Percentiles rank a stretch among this genome's conserved stretches.
Evolutionary conservation across 768 basidiomycete species (phyloP).

Genomic region (Termitomyces sp.): DNA sequence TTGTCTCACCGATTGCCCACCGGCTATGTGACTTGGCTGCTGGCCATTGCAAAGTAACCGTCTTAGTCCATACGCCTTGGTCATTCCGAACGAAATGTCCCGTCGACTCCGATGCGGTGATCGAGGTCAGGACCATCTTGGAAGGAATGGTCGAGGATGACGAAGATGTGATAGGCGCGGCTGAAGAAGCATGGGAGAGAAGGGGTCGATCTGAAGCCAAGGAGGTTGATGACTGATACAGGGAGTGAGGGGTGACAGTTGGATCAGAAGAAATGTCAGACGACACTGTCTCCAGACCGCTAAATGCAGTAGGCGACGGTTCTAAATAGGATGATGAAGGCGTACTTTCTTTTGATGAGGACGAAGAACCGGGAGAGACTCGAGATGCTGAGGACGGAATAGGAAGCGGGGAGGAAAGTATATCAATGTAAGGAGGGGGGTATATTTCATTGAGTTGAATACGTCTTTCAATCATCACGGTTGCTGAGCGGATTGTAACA

Average conservation of each 20-base stretch:
- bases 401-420: conserved; percentile 18
- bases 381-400: conserved; percentile 15
- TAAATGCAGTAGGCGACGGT: conserved; percentile 7
- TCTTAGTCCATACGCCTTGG: conserved; percentile 58
- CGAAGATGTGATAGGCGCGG: conserved; percentile 14
- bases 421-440: conserved; percentile 16
- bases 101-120: conserved; percentile 56
- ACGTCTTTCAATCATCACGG: conserved; percentile 65
- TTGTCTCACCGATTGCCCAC: conserved; percentile 79
- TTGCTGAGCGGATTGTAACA: conserved; percentile 57
- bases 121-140: conserved; percentile 45
- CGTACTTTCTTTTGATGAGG: conserved; percentile 27
- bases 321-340: conserved; percentile 22
- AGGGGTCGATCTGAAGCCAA: conserved; percentile 25
- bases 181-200: conserved; percentile 15
- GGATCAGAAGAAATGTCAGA: conserved; percentile 31
- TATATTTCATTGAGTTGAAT: conserved; percentile 50
- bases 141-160: conserved; percentile 19
- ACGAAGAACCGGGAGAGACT: conserved; percentile 22
- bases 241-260: conserved; percentile 35
- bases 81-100: conserved; percentile 52
- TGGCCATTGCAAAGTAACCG: conserved; percentile 70
- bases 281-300: conserved; percentile 16
- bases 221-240: conserved; percentile 26
- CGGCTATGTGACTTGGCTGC: conserved; percentile 60